These are phyloP conservation scores for Botrytis cinerea DNA, from an alignment of 2,329 filamentous ascomycete genomes.

Conservation along the genomic window DNA sequence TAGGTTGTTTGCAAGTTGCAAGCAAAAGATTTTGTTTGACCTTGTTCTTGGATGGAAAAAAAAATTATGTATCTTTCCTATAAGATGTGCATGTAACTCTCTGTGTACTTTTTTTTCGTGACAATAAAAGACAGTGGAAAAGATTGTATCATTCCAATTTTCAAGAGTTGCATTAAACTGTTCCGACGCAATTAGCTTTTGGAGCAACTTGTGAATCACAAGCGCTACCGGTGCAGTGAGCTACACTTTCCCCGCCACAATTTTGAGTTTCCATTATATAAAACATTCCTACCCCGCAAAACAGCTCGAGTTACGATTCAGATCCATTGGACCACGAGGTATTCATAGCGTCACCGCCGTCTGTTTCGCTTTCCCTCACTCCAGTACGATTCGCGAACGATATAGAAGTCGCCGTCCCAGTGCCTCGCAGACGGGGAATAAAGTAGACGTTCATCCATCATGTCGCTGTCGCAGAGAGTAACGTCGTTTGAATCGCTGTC, in stretches of 20 bases:
- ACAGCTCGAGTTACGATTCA: not conserved
- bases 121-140: not conserved
- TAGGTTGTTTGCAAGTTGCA: not conserved
- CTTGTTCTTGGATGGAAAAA: not conserved
- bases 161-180: not conserved
- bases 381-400: not conserved
- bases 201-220: not conserved
- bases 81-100: not conserved
- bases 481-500: conserved; percentile 34
- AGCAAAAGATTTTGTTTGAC: not conserved
- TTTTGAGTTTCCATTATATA: conserved; percentile 17
- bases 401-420: not conserved
- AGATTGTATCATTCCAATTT: not conserved
- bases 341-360: conserved; percentile 5
- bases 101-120: not conserved
- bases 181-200: not conserved
- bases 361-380: not conserved
- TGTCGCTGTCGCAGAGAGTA: conserved; percentile 35
- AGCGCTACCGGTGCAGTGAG: not conserved
- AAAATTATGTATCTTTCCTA: not conserved
- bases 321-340: conserved; percentile 9
- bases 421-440: not conserved
- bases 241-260: not conserved
- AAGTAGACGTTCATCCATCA: not conserved
- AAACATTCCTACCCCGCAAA: conserved; percentile 18